A percentile compares a stretch with the other conserved stretches of the same genome.
Conservation (phyloP, 257 asterid genomes). For the Pogostemon cablin region DNA sequence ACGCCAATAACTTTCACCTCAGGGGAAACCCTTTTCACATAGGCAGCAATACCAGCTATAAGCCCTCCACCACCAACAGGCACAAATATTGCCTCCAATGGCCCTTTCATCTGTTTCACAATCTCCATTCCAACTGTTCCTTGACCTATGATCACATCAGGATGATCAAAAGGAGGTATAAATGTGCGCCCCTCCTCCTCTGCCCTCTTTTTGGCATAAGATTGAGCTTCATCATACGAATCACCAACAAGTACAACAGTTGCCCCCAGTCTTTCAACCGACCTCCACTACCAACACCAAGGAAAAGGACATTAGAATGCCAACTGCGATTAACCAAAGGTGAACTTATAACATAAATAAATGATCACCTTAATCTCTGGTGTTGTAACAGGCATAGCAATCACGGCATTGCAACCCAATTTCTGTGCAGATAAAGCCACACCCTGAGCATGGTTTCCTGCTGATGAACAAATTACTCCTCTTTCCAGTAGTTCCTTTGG, state of each 20-base stretch:
- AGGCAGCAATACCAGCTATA: conserved; percentile 93
- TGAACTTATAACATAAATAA: conserved; percentile 16
- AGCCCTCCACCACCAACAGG: conserved; percentile 97
- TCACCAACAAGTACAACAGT: conserved; percentile 82
- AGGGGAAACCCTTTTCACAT: conserved; percentile 82
- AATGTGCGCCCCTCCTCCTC: conserved; percentile 69
- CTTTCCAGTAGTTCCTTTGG: conserved; percentile 61
- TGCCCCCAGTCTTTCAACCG: conserved; percentile 83
- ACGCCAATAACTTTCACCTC: conserved; percentile 88
- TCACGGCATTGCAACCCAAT: conserved; percentile 74
- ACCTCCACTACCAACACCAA: conserved; percentile 57
- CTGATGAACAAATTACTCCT: conserved; percentile 92
- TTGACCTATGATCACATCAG: conserved; percentile 86
- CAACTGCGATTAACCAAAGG: conserved; percentile 6
- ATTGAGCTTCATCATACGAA: conserved; percentile 86
- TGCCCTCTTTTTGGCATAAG: conserved; percentile 75
- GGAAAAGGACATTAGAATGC: conserved; percentile 22
- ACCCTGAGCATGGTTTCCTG: conserved; percentile 96
- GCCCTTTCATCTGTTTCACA: conserved; percentile 64
- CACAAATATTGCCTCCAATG: conserved; percentile 75
- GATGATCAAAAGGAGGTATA: conserved; percentile 92
- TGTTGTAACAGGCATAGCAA: conserved; percentile 87
- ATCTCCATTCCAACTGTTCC: conserved; percentile 97
- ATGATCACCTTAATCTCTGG: conserved; percentile 81
- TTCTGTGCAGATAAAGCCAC: conserved; percentile 79